phyloP scores from a whole-genome alignment of 2,329 filamentous ascomycete genomes.

The Sporothrix luriei region DNA sequence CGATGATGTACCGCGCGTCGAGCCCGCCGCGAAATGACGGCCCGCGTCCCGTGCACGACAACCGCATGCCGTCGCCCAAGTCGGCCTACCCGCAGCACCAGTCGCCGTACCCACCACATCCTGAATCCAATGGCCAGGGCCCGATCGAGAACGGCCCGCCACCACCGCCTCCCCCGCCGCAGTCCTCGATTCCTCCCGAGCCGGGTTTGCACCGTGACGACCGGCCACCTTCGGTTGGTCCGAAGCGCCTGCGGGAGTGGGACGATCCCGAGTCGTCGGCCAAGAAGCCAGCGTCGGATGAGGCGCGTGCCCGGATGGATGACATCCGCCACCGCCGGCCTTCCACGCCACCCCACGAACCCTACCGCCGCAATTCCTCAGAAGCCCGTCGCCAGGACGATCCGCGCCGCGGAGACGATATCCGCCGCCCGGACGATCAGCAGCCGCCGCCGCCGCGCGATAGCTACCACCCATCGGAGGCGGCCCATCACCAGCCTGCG shows the following conservation, averaged over 20 bases:
- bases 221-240: constrained; percentile 74
- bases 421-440: constrained; percentile 53
- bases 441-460: constrained; percentile 66
- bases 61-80: constrained; percentile 87
- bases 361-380: constrained; percentile 76
- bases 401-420: constrained; percentile 57
- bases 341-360: constrained; percentile 70
- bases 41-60: constrained; percentile 78
- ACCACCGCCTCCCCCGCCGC: constrained; percentile 52
- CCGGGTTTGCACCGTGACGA: constrained; percentile 67
- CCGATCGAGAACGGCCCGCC: constrained; percentile 59
- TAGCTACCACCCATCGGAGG: constrained; percentile 85
- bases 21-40: constrained; percentile 86
- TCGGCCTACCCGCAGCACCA: constrained; percentile 81
- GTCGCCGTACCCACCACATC: constrained; percentile 65
- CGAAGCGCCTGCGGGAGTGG: constrained; percentile 90
- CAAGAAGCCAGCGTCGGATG: constrained; percentile 88
- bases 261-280: constrained; percentile 76
- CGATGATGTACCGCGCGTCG: constrained; percentile 68
- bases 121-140: constrained; percentile 70
- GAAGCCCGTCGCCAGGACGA: constrained; percentile 69
- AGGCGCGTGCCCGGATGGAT: constrained; percentile 81
- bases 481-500: constrained; percentile 77
- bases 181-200: constrained; percentile 62
- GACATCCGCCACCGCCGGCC: constrained; percentile 78